Conservation (phyloP, 495 filamentous ascomycete species). For the Massariosphaeria phaeospora region DNA sequence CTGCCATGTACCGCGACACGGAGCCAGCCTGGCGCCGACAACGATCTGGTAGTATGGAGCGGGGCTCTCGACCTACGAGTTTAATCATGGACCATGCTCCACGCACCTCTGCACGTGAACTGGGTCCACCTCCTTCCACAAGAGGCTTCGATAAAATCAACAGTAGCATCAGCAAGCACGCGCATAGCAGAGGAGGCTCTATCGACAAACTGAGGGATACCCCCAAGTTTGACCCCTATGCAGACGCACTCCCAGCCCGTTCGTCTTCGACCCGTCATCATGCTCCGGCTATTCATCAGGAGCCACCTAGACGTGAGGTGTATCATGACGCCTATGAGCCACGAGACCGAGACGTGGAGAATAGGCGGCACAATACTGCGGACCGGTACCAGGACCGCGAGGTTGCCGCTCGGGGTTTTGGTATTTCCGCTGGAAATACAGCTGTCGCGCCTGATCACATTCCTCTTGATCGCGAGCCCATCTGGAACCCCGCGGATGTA, state of each 20-base stretch:
- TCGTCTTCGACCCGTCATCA: slow-evolving; percentile 29
- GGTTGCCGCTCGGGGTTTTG: slow-evolving; percentile 40
- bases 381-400: slow-evolving; percentile 34
- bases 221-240: slow-evolving; percentile 29
- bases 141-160: slow-evolving; percentile 41
- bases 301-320: slow-evolving; percentile 31
- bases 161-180: slow-evolving; percentile 28
- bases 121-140: slow-evolving; percentile 41
- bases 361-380: slow-evolving; percentile 26
- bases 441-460: slow-evolving; percentile 23
- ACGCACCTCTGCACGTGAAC: slow-evolving; percentile 22
- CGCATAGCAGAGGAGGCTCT: slow-evolving; percentile 20
- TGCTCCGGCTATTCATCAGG: slow-evolving; percentile 32
- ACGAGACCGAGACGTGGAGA: slow-evolving; percentile 33
- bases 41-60: slow-evolving; percentile 36
- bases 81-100: slow-evolving; percentile 33
- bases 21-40: slow-evolving; percentile 40
- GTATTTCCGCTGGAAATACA: slow-evolving; percentile 36
- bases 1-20: slow-evolving; percentile 41
- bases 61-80: slow-evolving; percentile 37
- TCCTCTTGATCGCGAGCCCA: slow-evolving; percentile 26
- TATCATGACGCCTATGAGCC: slow-evolving; percentile 32
- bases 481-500: slow-evolving; percentile 16
- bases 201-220: slow-evolving; percentile 24
- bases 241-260: slow-evolving; percentile 32